Evolutionary conservation across 495 filamentous ascomycete species (phyloP), one percentile per base, ranked within the genome.

Genomic region (Talaromyces nanjingensis): DNA sequence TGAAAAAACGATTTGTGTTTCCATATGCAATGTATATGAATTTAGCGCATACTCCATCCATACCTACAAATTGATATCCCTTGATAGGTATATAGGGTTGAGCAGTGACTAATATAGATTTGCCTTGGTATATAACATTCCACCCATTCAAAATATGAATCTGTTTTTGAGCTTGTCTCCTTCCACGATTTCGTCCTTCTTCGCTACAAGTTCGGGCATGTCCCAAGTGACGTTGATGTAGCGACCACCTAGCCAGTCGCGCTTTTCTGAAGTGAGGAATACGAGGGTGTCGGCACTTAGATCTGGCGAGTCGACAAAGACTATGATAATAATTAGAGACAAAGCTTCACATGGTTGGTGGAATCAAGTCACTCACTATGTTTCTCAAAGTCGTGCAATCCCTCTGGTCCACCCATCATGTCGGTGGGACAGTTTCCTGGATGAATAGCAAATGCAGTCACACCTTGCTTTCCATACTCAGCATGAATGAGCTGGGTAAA

Each of bases 391-490:
- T 54, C 62, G 60, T 67, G 42, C 42, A 45, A 45, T 45, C 42
- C 42, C 14, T 18, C 42, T 18, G 42, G 42, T 45, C 42, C 42
- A 18, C 42, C 42, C 42, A 45, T 45, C 8, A 71, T 65, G 39
- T 80, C 74, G 18, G 79, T 82, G 68, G 72, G 31, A 80, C 68
- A 54, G 18, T 54, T 29, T 70, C 76, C 81, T 14, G 79, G 81
- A 70, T 83, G 79, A 1, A 82, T 37, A 8, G 74, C 62, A 42
- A 72, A 74, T 34, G 70, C 72, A 12, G 77, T 60, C 3, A 84
- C 61, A 1, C 80, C 81, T 33, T 78, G 31, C 11, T 70, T 67
- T 34, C 63, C 65, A 67, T 83, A 79, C 59, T 83, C 77, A 0
- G 62, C 49, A n/a, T 66, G 68, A 14, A 82, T 37, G 55, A 78